A percentile compares a stretch with the other conserved stretches of the same genome.
These are phyloP conservation scores for Hypoxylon sp. DNA, from an alignment of 2,329 filamentous ascomycete species.

Conservation along the genomic window DNA sequence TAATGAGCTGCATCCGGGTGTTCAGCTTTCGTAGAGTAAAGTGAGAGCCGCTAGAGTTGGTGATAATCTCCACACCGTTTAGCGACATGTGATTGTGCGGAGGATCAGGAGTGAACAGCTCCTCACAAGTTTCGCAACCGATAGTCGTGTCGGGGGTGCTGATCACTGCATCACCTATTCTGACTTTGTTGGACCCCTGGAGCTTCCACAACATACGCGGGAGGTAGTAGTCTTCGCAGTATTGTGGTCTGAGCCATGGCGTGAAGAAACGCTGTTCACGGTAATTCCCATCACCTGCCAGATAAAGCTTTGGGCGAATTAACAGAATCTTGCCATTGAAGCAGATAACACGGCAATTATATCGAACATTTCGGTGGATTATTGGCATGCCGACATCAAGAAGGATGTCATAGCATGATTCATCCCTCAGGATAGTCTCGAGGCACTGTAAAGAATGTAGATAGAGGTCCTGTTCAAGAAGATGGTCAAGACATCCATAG, in stretches of 20 bases:
- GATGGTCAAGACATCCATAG: constrained; percentile 77
- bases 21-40: constrained; percentile 71
- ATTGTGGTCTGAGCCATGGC: constrained; percentile 68
- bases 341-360: constrained; percentile 74
- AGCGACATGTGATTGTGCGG: constrained; percentile 56
- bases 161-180: constrained; percentile 77
- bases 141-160: constrained; percentile 65
- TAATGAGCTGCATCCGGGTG: constrained; percentile 71
- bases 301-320: constrained; percentile 77
- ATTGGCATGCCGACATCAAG: constrained; percentile 73
- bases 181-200: constrained; percentile 59
- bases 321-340: constrained; percentile 75
- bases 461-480: constrained; percentile 68
- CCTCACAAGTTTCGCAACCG: constrained; percentile 74
- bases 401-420: constrained; percentile 72
- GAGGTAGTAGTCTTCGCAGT: constrained; percentile 74
- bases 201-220: constrained; percentile 69
- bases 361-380: constrained; percentile 70
- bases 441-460: constrained; percentile 73
- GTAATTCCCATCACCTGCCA: constrained; percentile 78
- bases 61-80: constrained; percentile 77
- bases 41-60: constrained; percentile 77
- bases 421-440: constrained; percentile 68
- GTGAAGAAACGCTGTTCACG: constrained; percentile 72
- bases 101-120: constrained; percentile 69